Evolutionary conservation across 768 basidiomycete genomes (phyloP), one percentile per base, ranked within the genome.

Genomic region (Cystobasidiopsis lactophilus): DNA sequence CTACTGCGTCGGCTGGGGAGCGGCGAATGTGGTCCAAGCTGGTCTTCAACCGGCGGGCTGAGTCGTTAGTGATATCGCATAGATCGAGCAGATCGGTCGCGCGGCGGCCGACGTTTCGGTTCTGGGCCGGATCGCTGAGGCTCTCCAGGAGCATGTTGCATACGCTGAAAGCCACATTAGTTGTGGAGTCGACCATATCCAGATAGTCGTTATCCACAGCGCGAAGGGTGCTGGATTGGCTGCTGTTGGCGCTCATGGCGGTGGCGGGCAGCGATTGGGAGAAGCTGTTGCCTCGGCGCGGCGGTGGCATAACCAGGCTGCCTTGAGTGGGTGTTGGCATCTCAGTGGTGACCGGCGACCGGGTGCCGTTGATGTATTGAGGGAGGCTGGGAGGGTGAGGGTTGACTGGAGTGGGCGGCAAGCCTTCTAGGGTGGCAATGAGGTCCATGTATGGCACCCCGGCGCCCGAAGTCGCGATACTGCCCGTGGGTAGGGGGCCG

Each of bases 131-230:
- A 21, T 50, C 31, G 26, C 37, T 16, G 37, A 50, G 37, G n/a
- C 30, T 37, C 24, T 50, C 49, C 29, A 50, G 33, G 5, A 50
- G 38, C 49, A 50, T 50, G 21, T 35, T n/a, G 26, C 38, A 50
- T 7, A 40, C 38, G 35, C 35, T 43, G 49, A 50, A 50, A 13
- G 49, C 49, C 7, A 35, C 37, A 11, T 21, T 35, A 13, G 49
- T 50, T 11, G 49, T 40, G 9, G 16, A 21, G 10, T 50, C 49
- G 7, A 29, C 49, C 18, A 37, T 35, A 11, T 50, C 49, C 7
- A 50, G 23, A 29, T 37, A 50, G 49, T 50, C 49, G 7, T 35
- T 41, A 37, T 50, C 49, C 4, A 50, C 38, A 5, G 18, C 27
- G 19, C 33, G 49, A 14, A 37, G n/a, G 16, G 49, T 21, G 35